These are phyloP conservation scores for Auriscalpium microsporum DNA, from an alignment of 768 basidiomycete genomes.

Conservation along the genomic window DNA sequence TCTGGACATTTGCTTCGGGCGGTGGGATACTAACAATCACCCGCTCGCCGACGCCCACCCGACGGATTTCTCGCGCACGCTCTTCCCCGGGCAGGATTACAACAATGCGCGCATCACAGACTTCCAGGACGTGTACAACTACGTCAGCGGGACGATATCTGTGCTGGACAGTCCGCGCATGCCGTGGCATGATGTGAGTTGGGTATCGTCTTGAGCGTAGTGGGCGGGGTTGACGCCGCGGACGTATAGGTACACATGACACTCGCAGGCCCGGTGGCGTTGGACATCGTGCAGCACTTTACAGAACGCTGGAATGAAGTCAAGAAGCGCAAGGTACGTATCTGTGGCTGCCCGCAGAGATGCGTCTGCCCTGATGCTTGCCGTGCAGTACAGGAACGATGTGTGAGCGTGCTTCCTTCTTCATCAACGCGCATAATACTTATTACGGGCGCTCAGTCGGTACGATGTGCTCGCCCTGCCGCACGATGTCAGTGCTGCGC, in stretches of 20 bases:
- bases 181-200: slow-evolving; percentile 93
- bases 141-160: slow-evolving; percentile 60
- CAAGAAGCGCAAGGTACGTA: slow-evolving; percentile 67
- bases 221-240: background rate
- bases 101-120: slow-evolving; percentile 85
- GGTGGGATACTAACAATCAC: slow-evolving; percentile 91
- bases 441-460: slow-evolving; percentile 25
- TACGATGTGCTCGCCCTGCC: slow-evolving; percentile 74
- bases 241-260: slow-evolving; percentile 69
- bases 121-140: slow-evolving; percentile 73
- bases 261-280: slow-evolving; percentile 66
- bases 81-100: slow-evolving; percentile 93
- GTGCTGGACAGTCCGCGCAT: slow-evolving; percentile 65
- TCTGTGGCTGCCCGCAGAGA: background rate
- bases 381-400: slow-evolving; percentile 29
- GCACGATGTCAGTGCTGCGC: slow-evolving; percentile 52
- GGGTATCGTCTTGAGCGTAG: slow-evolving; percentile 2
- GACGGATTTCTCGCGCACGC: slow-evolving; percentile 66
- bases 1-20: slow-evolving; percentile 91
- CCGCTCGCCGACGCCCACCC: slow-evolving; percentile 92
- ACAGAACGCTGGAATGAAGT: slow-evolving; percentile 88
- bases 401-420: slow-evolving; percentile 29
- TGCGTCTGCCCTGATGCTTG: background rate
- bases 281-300: slow-evolving; percentile 92
- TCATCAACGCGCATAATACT: background rate